Percentiles rank a stretch among this genome's conserved stretches.
These are phyloP conservation scores for Camptophora hylomeconis DNA, from an alignment of 2,329 filamentous ascomycete species.

Conservation along the genomic window DNA sequence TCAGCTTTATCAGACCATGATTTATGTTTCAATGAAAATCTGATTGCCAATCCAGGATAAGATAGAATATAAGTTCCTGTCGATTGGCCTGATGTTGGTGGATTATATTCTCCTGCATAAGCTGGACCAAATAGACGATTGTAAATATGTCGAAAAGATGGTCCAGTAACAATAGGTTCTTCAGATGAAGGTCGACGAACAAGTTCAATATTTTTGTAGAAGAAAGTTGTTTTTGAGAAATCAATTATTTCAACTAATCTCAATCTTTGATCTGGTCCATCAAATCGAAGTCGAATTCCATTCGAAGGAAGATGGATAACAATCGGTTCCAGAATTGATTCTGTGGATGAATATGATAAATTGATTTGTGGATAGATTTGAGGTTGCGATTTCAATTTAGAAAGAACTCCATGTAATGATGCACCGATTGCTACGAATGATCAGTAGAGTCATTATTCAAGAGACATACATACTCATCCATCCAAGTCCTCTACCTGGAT, in stretches of 20 bases:
- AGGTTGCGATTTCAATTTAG: conserved; percentile 76
- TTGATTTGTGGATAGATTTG: conserved; percentile 72
- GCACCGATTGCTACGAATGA: conserved; percentile 62
- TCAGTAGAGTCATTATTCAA: conserved; percentile 4
- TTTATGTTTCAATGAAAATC: conserved; percentile 63
- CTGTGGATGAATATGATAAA: conserved; percentile 61
- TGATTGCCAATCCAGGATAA: conserved; percentile 88
- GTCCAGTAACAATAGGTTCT: conserved; percentile 38
- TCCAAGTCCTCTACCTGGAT: conserved; percentile 54
- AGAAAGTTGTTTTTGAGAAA: conserved; percentile 72
- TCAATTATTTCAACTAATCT: conserved; percentile 84
- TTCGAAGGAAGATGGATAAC: conserved; percentile 67
- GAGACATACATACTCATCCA: conserved; percentile 36
- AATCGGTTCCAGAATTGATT: conserved; percentile 64
- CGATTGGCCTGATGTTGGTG: conserved; percentile 41
- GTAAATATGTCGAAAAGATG: conserved; percentile 80
- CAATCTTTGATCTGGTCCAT: conserved; percentile 81
- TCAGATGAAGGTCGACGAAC: conserved; percentile 40
- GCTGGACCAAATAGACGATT: conserved; percentile 86
- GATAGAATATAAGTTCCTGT: conserved; percentile 77
- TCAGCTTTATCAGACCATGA: conserved; percentile 63
- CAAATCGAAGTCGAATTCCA: conserved; percentile 80
- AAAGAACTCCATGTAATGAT: conserved; percentile 80
- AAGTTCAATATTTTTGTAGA: conserved; percentile 70
- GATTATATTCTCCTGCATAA: conserved; percentile 83